phyloP scores from a whole-genome alignment of 2,329 filamentous ascomycete genomes.

The Nakataea oryzae region DNA sequence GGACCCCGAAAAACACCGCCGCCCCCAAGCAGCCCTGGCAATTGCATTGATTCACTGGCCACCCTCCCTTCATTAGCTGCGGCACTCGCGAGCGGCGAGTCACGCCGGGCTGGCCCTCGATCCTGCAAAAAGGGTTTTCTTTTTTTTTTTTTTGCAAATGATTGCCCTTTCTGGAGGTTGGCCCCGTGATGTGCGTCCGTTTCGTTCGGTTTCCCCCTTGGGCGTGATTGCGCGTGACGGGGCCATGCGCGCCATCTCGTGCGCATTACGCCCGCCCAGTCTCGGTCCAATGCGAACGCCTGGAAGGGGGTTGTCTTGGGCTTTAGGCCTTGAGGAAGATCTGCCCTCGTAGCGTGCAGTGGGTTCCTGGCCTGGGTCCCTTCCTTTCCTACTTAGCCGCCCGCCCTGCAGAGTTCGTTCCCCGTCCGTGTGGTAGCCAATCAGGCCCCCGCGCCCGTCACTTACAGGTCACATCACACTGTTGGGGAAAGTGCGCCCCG shows the following conservation, averaged over 20 bases:
- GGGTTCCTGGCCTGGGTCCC: neutral
- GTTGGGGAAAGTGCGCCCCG: neutral
- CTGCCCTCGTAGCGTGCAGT: too few species aligned
- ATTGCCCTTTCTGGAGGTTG: neutral
- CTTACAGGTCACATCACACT: constrained; percentile 3
- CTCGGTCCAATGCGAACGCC: neutral
- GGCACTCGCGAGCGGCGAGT: too few species aligned
- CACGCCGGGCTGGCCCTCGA: too few species aligned
- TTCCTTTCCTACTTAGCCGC: constrained; percentile 1
- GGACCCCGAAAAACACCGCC: too few species aligned
- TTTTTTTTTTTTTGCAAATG: too few species aligned
- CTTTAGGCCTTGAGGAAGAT: too few species aligned
- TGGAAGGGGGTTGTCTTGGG: too few species aligned
- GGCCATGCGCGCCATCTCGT: too few species aligned
- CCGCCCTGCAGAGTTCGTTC: neutral
- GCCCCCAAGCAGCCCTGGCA: too few species aligned
- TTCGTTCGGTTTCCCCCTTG: neutral
- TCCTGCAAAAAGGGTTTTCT: too few species aligned
- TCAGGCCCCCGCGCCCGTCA: neutral
- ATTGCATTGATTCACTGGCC: too few species aligned
- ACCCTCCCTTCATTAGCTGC: too few species aligned
- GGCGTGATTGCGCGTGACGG: neutral
- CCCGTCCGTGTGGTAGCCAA: constrained; percentile 1
- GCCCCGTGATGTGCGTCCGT: neutral
- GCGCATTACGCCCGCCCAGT: neutral